phyloP scores from a whole-genome alignment of 192 early-diverging fungal species.

The Piromyces finnis region DNA sequence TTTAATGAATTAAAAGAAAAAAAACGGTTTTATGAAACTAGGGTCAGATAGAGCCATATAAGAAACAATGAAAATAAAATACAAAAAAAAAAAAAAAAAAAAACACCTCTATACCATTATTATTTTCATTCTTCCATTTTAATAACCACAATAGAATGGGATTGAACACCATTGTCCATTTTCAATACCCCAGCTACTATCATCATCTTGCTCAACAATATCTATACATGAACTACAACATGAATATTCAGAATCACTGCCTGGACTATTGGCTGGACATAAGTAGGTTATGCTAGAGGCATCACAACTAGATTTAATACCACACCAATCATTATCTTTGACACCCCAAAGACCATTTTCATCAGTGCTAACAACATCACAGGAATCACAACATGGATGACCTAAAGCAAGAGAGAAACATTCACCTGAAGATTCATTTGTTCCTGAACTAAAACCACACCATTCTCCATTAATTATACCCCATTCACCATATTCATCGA shows the following conservation, averaged over 20 bases:
- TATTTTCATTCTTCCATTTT: too few relatives aligned
- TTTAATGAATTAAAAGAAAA: too few relatives aligned
- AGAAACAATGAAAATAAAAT: too few relatives aligned
- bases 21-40: too few relatives aligned
- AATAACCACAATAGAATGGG: neutral
- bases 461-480: neutral
- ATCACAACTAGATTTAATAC: neutral
- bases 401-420: neutral
- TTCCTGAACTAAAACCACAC: neutral
- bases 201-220: neutral
- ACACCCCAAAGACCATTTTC: neutral
- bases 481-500: neutral
- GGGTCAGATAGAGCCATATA: too few relatives aligned
- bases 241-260: too few relatives aligned
- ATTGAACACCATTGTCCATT: neutral
- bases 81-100: too few relatives aligned
- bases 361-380: neutral
- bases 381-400: neutral
- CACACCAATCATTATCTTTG: neutral
- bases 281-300: too few relatives aligned
- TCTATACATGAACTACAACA: neutral
- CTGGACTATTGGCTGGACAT: too few relatives aligned
- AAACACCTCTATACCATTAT: too few relatives aligned
- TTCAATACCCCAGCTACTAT: neutral
- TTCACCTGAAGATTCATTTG: too few relatives aligned